Conservation (phyloP, 441 rosid genomes). For the Cnidoscolus chayamansa region DNA sequence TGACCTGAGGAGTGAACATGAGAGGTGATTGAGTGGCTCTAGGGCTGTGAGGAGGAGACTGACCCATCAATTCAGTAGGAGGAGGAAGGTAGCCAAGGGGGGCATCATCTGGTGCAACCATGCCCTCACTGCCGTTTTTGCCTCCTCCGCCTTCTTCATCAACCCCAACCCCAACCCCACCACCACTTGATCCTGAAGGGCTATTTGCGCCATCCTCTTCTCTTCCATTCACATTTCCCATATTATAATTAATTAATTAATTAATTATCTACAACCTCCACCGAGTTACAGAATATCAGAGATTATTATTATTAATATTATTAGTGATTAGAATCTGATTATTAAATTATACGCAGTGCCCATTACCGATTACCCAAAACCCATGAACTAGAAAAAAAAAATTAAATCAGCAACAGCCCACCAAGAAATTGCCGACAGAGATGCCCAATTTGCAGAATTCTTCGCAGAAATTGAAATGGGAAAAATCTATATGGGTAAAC, state of each 20-base stretch:
- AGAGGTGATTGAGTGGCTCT: constrained; percentile 78
- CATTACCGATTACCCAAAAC: background rate
- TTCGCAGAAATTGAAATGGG: constrained; percentile 6
- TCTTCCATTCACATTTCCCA: constrained; percentile 96
- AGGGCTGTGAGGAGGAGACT: constrained; percentile 90
- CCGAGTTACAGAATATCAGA: constrained; percentile 2
- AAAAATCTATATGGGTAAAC: background rate
- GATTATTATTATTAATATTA: background rate
- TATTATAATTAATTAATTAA: constrained; percentile 17
- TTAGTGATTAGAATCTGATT: constrained; percentile 5
- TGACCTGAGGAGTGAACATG: constrained; percentile 95
- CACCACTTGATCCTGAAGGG: constrained; percentile 31
- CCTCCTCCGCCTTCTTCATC: constrained; percentile 46
- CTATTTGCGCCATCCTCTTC: constrained; percentile 61
- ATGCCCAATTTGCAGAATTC: constrained; percentile 11
- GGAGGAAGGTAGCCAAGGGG: constrained; percentile 21
- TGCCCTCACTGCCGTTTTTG: constrained; percentile 23
- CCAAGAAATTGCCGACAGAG: background rate
- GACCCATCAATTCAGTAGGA: constrained; percentile 61
- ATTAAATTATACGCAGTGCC: background rate
- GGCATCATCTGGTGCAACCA: constrained; percentile 41
- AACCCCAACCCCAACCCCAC: constrained; percentile 23
- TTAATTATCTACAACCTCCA: constrained; percentile 15
- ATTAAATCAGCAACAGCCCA: constrained; percentile 7
- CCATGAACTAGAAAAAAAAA: background rate